These are phyloP conservation scores for Podaxis sp. DNA, from an alignment of 768 basidiomycete genomes.

Conservation along the genomic window DNA sequence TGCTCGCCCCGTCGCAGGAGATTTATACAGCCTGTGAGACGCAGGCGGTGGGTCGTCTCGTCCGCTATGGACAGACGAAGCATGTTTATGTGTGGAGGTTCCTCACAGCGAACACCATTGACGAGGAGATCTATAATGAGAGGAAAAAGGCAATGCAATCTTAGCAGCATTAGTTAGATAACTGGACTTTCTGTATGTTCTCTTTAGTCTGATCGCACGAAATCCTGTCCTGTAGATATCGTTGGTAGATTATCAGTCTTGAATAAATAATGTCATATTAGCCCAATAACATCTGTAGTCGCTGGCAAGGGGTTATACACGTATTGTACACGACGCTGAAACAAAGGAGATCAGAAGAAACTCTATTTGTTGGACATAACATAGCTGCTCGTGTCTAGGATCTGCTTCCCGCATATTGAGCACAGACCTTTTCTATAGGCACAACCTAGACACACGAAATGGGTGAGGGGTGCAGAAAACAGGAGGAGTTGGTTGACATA, in stretches of 20 bases:
- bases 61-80: conserved; percentile 81
- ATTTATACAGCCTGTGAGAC: conserved; percentile 84
- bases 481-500: conserved; percentile 31
- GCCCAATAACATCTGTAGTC: neutral
- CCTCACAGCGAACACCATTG: conserved; percentile 85
- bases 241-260: neutral
- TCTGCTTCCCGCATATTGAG: conserved; percentile 85
- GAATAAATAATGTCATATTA: neutral
- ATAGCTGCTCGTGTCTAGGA: conserved; percentile 81
- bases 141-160: conserved; percentile 31
- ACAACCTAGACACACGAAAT: conserved; percentile 53
- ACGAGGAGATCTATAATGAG: conserved; percentile 78
- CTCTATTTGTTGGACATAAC: conserved; percentile 80
- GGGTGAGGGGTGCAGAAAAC: conserved; percentile 13
- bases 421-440: conserved; percentile 87
- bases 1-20: conserved; percentile 79
- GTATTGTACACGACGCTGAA: neutral
- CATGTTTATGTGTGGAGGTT: conserved; percentile 83
- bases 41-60: conserved; percentile 80
- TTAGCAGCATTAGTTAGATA: neutral
- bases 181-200: neutral
- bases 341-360: conserved; percentile 4
- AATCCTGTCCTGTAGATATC: neutral
- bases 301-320: neutral
- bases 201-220: conserved; percentile 1